A percentile compares a stretch with the other conserved stretches of the same genome.
phyloP scores from a whole-genome alignment of 495 filamentous ascomycete genomes.

The Hypoxylon intermedium region DNA sequence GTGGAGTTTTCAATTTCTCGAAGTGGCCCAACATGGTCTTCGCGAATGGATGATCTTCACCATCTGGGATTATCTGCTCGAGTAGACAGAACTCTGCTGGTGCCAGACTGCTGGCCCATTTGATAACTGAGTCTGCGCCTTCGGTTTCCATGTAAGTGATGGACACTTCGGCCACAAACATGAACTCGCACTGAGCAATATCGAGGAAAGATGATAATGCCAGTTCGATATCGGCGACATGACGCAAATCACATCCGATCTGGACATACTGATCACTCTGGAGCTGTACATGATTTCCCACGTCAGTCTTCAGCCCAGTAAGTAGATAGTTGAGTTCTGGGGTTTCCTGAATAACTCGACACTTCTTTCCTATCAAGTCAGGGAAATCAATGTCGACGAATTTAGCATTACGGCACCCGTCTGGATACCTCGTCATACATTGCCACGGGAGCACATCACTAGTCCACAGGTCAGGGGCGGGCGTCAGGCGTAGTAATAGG shows the following conservation, averaged over 20 bases:
- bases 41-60: constrained; percentile 81
- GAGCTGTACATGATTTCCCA: constrained; percentile 57
- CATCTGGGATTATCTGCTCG: constrained; percentile 84
- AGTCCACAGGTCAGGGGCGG: constrained; percentile 14
- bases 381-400: constrained; percentile 92
- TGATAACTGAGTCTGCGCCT: constrained; percentile 75
- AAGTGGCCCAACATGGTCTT: constrained; percentile 88
- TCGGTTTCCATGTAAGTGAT: constrained; percentile 86
- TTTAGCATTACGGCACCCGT: constrained; percentile 59
- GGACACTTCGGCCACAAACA: constrained; percentile 89
- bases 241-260: constrained; percentile 81
- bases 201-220: constrained; percentile 63
- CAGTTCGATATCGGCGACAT: constrained; percentile 63
- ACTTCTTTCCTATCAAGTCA: constrained; percentile 78
- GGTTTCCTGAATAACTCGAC: constrained; percentile 66
- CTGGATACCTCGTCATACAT: constrained; percentile 69
- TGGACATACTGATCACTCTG: constrained; percentile 75
- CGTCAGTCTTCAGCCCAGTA: constrained; percentile 53
- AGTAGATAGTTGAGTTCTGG: constrained; percentile 62
- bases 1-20: constrained; percentile 75
- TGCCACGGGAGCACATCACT: constrained; percentile 94
- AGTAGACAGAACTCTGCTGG: constrained; percentile 77
- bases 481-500: constrained; percentile 6
- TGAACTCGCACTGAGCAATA: constrained; percentile 63
- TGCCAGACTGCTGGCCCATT: constrained; percentile 64